Evolutionary conservation across 31 red algal species (phyloP).

Genomic region (Porphyra umbilicalis): DNA sequence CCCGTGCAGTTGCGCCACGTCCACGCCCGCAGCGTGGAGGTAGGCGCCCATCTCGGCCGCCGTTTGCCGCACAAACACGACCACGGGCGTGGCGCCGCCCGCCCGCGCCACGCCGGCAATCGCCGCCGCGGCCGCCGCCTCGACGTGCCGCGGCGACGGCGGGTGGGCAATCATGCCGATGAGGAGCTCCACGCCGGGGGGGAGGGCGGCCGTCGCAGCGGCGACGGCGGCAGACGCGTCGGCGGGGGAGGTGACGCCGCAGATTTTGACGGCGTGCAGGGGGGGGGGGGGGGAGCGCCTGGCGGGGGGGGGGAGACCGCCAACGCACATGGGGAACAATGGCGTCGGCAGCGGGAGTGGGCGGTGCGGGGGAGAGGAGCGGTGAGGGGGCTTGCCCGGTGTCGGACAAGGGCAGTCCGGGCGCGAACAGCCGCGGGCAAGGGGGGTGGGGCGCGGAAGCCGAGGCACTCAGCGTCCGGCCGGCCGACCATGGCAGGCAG

Average conservation of each 20-base stretch:
- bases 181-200: slow-evolving; percentile 30
- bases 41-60: slow-evolving; percentile 12
- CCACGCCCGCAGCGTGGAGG: slow-evolving; percentile 21
- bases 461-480: no score
- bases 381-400: no score
- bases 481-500: no score
- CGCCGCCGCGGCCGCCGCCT: slow-evolving; percentile 1
- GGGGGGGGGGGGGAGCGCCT: no score
- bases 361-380: no score
- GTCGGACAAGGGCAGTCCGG: no score
- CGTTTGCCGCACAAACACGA: slow-evolving; percentile 59
- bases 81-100: slow-evolving; percentile 46
- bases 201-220: slow-evolving; percentile 14
- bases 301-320: no score
- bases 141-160: slow-evolving; percentile 29
- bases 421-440: no score
- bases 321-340: no score
- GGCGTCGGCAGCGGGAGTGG: no score
- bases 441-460: no score
- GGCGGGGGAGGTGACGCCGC: slow-evolving; percentile 19
- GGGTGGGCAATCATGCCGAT: slow-evolving; percentile 72
- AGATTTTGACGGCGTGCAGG: slow-evolving; percentile 34
- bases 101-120: slow-evolving; percentile 37
- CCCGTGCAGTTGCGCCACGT: slow-evolving; percentile 58
- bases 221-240: slow-evolving; percentile 18